These are phyloP conservation scores for bread wheat (Triticum aestivum) DNA, from an alignment of 176 grass and related monocot genomes.

Conservation along the genomic window IWGSC_CS_RefSeq_v2.1 NC_057795.1:644774489-644774988, in stretches of 20 bases:
- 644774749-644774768: background rate
- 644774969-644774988: conserved; percentile 91
- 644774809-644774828: background rate
- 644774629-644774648: background rate
- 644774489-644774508: conserved; percentile 38
- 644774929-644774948: conserved; percentile 82
- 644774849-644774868: background rate
- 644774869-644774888: background rate
- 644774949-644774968: conserved; percentile 94
- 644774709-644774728: background rate
- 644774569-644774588: conserved; percentile 76
- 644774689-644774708: background rate
- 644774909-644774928: conserved; percentile 71
- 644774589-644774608: conserved; percentile 62
- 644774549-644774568: conserved; percentile 70
- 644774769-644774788: background rate
- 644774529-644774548: conserved; percentile 80
- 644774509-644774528: conserved; percentile 76
- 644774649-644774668: background rate
- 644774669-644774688: background rate
- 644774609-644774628: conserved; percentile 80
- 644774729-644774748: background rate
- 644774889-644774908: background rate
- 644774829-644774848: background rate
- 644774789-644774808: background rate